phyloP scores from a whole-genome alignment of 495 filamentous ascomycete genomes.

The Aspergillus haitiensis region DNA sequence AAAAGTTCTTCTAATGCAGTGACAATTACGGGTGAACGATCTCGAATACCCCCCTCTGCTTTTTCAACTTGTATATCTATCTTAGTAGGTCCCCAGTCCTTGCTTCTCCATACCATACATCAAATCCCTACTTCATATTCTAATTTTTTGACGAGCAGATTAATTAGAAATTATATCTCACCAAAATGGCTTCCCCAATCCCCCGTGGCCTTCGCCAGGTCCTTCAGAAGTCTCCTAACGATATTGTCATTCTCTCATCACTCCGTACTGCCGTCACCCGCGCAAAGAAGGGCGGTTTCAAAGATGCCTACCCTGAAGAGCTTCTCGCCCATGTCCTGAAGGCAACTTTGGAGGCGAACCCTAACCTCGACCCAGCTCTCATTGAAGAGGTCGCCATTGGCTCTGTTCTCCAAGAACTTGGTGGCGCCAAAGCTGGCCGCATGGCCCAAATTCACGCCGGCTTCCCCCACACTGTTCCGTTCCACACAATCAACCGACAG shows the following conservation, averaged over 20 bases:
- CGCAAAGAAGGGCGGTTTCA: conserved; percentile 78
- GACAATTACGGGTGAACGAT: conserved; percentile 5
- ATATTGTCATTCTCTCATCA: conserved; percentile 85
- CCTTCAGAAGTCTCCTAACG: conserved; percentile 74
- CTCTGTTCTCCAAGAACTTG: conserved; percentile 86
- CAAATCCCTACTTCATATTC: neutral
- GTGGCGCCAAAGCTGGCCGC: conserved; percentile 85
- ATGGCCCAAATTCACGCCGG: conserved; percentile 86
- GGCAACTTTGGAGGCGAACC: conserved; percentile 74
- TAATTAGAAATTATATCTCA: neutral
- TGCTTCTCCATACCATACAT: neutral
- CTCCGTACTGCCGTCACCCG: conserved; percentile 84
- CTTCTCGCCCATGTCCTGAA: conserved; percentile 78
- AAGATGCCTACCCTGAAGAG: conserved; percentile 88
- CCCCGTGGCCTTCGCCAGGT: conserved; percentile 71
- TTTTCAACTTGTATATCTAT: neutral
- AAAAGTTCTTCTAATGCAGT: neutral
- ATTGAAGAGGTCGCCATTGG: conserved; percentile 85
- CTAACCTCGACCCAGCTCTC: conserved; percentile 66
- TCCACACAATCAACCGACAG: conserved; percentile 85
- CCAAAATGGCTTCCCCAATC: conserved; percentile 54
- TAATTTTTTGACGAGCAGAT: neutral
- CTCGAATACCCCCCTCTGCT: conserved; percentile 8
- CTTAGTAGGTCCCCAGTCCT: neutral
- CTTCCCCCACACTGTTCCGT: conserved; percentile 68